Conservation (phyloP, 2,329 filamentous ascomycete genomes). For the Sclerotinia nivalis region DNA sequence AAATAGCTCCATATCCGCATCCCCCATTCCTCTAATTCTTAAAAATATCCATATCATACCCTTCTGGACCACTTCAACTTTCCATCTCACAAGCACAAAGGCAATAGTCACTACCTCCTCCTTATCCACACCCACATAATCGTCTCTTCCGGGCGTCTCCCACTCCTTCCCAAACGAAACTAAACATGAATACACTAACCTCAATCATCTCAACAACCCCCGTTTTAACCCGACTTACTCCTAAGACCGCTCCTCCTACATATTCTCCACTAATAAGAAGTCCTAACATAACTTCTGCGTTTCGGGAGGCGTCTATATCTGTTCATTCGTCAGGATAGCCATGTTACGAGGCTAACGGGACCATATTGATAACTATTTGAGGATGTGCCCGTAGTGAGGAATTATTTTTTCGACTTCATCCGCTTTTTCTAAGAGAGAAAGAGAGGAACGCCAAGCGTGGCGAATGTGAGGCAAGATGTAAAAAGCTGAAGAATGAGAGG, state of each 20-base stretch:
- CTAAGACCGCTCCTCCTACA: conserved; percentile 47
- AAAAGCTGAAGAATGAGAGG: no score
- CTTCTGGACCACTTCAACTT: conserved; percentile 34
- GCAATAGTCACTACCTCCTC: neutral
- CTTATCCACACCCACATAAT: neutral
- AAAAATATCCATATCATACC: conserved; percentile 22
- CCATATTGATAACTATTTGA: conserved; percentile 1
- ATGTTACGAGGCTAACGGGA: conserved; percentile 6
- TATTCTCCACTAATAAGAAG: conserved; percentile 41
- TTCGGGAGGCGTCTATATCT: conserved; percentile 44
- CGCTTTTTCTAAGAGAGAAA: neutral
- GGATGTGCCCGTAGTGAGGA: no score
- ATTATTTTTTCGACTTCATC: no score
- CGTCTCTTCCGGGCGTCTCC: neutral
- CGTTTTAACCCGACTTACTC: conserved; percentile 42
- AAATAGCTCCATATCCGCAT: conserved; percentile 14
- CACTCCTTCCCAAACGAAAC: neutral
- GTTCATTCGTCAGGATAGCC: neutral
- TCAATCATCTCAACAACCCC: conserved; percentile 24
- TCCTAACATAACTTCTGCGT: conserved; percentile 39
- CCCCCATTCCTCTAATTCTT: conserved; percentile 16
- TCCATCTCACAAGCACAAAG: conserved; percentile 1
- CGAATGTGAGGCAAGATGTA: conserved; percentile 43
- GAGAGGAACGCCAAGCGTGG: conserved; percentile 41
- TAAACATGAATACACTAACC: conserved; percentile 1